Percentiles rank a stretch among this genome's conserved stretches.
Evolutionary conservation across 2,329 filamentous ascomycete species (phyloP).

Genomic region (Teratosphaeria zuluensis): DNA sequence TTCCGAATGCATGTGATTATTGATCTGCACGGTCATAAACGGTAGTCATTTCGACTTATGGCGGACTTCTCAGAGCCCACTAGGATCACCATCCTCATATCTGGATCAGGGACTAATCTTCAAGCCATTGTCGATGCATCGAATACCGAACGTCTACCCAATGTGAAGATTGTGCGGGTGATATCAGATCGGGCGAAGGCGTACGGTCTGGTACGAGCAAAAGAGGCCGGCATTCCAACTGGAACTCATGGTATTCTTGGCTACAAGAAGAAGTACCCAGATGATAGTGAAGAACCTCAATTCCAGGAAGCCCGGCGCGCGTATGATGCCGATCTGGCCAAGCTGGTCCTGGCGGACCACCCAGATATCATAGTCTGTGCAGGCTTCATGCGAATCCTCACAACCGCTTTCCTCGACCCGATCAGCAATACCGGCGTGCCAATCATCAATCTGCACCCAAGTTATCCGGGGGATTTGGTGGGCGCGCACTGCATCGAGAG

Average conservation of each 20-base stretch:
- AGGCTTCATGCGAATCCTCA: conserved; percentile 82
- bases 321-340: conserved; percentile 68
- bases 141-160: conserved; percentile 38
- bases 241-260: conserved; percentile 73
- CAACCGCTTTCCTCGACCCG: conserved; percentile 58
- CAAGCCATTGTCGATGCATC: conserved; percentile 63
- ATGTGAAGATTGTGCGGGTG: conserved; percentile 50
- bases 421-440: conserved; percentile 51
- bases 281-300: conserved; percentile 31
- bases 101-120: conserved; percentile 66
- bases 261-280: conserved; percentile 61
- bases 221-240: conserved; percentile 55
- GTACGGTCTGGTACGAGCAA: conserved; percentile 54
- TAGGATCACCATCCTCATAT: conserved; percentile 40
- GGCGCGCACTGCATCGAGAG: conserved; percentile 63
- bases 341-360: conserved; percentile 52
- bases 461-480: conserved; percentile 63
- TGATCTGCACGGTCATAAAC: background rate
- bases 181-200: conserved; percentile 57
- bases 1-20: background rate
- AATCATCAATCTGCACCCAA: conserved; percentile 77
- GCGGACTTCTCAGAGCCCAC: conserved; percentile 4
- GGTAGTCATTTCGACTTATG: background rate
- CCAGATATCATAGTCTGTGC: conserved; percentile 73
- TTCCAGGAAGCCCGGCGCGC: conserved; percentile 45